A percentile compares a stretch with the other conserved stretches of the same genome.
These are phyloP conservation scores for Golubevia pallescens DNA, from an alignment of 1,284 basidiomycete species.

Conservation along the genomic window DNA sequence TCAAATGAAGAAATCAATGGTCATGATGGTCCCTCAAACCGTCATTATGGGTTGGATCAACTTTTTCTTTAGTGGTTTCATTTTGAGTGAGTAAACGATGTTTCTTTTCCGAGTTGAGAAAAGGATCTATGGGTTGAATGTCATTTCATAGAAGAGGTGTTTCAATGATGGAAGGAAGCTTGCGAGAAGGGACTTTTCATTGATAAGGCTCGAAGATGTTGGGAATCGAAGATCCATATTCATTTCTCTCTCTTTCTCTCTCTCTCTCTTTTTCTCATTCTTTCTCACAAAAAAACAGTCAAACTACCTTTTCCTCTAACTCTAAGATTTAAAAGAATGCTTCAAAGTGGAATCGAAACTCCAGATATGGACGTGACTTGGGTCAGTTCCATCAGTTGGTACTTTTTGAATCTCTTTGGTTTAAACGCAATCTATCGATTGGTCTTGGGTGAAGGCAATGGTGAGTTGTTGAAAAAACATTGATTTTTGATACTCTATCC, in stretches of 20 bases:
- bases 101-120: too few species aligned
- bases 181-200: too few species aligned
- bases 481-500: neutral
- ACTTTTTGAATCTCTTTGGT: slow-evolving; percentile 98
- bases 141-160: too few species aligned
- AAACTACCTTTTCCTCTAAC: slow-evolving; percentile 97
- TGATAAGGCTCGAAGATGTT: neutral
- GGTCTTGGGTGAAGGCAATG: slow-evolving; percentile 87
- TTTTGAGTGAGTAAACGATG: slow-evolving; percentile 92
- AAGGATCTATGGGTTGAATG: too few species aligned
- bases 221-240: neutral
- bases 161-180: too few species aligned
- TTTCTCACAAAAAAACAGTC: slow-evolving; percentile 65
- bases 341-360: slow-evolving; percentile 93
- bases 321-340: slow-evolving; percentile 96
- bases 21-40: slow-evolving; percentile 80
- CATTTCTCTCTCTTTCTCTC: neutral
- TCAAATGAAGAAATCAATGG: slow-evolving; percentile 98
- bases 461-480: slow-evolving; percentile 68
- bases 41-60: slow-evolving; percentile 99
- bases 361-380: slow-evolving; percentile 97
- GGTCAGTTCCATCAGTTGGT: slow-evolving; percentile 99
- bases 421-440: slow-evolving; percentile 93
- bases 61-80: slow-evolving; percentile 98
- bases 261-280: neutral